These are phyloP conservation scores for Ceratocystiopsis brevicomis DNA, from an alignment of 2,329 filamentous ascomycete genomes.

Conservation along the genomic window DNA sequence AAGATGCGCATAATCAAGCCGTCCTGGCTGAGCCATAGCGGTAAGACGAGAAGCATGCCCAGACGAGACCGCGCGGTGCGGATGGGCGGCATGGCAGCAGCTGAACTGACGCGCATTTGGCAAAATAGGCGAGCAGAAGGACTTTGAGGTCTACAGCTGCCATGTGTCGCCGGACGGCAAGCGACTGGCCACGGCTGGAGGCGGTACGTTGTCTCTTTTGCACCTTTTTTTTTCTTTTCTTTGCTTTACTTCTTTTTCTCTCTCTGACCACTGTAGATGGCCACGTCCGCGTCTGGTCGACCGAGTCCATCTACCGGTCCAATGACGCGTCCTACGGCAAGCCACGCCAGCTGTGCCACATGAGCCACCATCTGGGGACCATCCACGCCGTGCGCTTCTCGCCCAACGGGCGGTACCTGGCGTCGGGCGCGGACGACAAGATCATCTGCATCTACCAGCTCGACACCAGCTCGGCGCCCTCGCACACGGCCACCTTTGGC, in stretches of 20 bases:
- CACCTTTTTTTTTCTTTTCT: neutral
- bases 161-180: slow-evolving; percentile 90
- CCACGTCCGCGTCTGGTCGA: slow-evolving; percentile 95
- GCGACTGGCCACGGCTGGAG: slow-evolving; percentile 80
- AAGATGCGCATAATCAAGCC: slow-evolving; percentile 82
- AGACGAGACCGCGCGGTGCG: no score
- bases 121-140: slow-evolving; percentile 68
- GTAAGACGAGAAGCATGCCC: slow-evolving; percentile 25
- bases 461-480: slow-evolving; percentile 54
- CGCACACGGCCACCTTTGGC: slow-evolving; percentile 64
- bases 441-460: slow-evolving; percentile 94
- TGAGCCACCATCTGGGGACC: slow-evolving; percentile 95
- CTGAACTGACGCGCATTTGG: no score
- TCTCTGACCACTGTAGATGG: slow-evolving; percentile 46
- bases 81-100: no score
- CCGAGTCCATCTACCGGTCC: slow-evolving; percentile 74
- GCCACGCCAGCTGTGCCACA: slow-evolving; percentile 86
- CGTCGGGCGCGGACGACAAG: slow-evolving; percentile 95
- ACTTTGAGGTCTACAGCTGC: slow-evolving; percentile 96
- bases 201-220: slow-evolving; percentile 44
- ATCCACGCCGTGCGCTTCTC: slow-evolving; percentile 97
- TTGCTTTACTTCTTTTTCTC: neutral
- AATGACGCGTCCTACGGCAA: slow-evolving; percentile 50
- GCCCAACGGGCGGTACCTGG: slow-evolving; percentile 82
- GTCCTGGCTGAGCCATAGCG: slow-evolving; percentile 86